Conservation (phyloP, 495 filamentous ascomycete genomes). For the Endocarpon pusillum region DNA sequence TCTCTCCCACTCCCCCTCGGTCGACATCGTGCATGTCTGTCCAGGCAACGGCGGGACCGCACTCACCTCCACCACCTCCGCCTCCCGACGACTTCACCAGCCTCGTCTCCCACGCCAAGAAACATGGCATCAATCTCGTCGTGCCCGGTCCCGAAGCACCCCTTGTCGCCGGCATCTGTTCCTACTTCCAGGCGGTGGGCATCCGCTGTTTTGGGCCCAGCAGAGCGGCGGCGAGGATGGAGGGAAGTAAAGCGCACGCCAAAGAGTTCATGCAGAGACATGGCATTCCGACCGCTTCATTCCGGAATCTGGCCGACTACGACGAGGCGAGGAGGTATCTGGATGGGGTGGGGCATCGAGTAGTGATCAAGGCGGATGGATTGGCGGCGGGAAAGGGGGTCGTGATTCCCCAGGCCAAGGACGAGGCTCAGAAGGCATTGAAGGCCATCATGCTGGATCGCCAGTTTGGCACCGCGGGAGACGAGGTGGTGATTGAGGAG, state of each 20-base stretch:
- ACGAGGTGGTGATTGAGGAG: constrained; percentile 94
- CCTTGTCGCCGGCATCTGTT: constrained; percentile 78
- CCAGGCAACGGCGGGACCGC: constrained; percentile 86
- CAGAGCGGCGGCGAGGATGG: constrained; percentile 73
- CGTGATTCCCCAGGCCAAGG: constrained; percentile 61
- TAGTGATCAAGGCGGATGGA: constrained; percentile 81
- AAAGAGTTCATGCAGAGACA: constrained; percentile 97
- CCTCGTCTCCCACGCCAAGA: constrained; percentile 57
- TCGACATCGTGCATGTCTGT: constrained; percentile 30
- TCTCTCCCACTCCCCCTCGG: constrained; percentile 56
- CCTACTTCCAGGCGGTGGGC: constrained; percentile 60
- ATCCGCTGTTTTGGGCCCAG: constrained; percentile 80
- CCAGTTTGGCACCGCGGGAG: constrained; percentile 72
- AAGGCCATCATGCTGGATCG: constrained; percentile 80
- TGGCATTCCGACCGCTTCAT: constrained; percentile 77
- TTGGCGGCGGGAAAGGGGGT: constrained; percentile 87
- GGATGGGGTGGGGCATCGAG: constrained; percentile 51
- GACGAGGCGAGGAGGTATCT: constrained; percentile 60
- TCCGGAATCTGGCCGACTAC: constrained; percentile 75
- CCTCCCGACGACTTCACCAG: constrained; percentile 61
- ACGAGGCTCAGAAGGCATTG: constrained; percentile 67
- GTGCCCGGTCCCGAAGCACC: constrained; percentile 87
- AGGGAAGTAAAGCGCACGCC: constrained; percentile 90
- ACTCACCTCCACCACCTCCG: constrained; percentile 39
- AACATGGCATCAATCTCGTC: constrained; percentile 62